These are phyloP conservation scores for Parachlorella kessleri DNA, from an alignment of 139 green algal species.

Conservation along the genomic window DNA sequence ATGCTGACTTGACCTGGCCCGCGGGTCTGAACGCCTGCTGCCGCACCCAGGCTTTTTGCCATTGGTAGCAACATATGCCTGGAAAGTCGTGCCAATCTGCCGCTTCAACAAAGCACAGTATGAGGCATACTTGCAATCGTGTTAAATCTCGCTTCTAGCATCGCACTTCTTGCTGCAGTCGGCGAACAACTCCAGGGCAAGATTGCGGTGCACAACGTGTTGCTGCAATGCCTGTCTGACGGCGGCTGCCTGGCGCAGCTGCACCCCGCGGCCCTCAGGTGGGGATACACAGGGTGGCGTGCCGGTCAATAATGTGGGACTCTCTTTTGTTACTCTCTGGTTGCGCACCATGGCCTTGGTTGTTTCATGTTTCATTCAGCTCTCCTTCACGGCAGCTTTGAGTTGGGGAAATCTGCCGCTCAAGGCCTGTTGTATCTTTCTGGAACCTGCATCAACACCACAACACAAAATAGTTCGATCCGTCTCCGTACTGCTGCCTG, in stretches of 20 bases:
- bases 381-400: too few species aligned
- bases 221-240: not conserved
- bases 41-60: not conserved
- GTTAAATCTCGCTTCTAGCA: not conserved
- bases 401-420: too few species aligned
- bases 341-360: too few species aligned
- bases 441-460: too few species aligned
- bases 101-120: not conserved
- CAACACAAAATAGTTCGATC: too few species aligned
- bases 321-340: too few species aligned
- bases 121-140: not conserved
- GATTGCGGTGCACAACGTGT: not conserved
- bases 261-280: not conserved
- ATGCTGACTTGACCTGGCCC: too few species aligned
- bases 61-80: not conserved
- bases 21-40: not conserved
- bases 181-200: not conserved
- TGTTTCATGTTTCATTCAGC: too few species aligned
- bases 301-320: too few species aligned
- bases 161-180: not conserved
- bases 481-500: too few species aligned
- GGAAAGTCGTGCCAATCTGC: not conserved
- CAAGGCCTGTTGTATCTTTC: too few species aligned
- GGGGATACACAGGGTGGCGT: too few species aligned
- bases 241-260: not conserved